These are phyloP conservation scores for Globisporangium radiosum DNA, from an alignment of 352 stramenopile species.

Conservation along the genomic window DNA sequence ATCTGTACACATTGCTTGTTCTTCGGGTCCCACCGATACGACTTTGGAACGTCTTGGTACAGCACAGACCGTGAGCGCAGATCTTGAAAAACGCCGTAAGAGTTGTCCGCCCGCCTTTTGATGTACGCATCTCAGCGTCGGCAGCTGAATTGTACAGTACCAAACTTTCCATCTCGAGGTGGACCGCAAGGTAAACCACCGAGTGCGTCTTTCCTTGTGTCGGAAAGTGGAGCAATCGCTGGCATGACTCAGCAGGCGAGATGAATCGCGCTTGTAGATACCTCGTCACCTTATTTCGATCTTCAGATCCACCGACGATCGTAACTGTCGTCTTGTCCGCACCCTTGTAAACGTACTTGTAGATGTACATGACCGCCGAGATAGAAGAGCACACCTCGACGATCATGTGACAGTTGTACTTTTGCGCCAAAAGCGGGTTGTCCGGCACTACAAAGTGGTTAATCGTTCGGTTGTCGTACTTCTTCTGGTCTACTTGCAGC, in stretches of 20 bases:
- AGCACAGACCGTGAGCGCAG: constrained; percentile 4
- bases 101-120: background rate
- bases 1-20: constrained; percentile 13
- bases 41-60: constrained; percentile 16
- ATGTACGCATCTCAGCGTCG: constrained; percentile 4
- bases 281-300: constrained; percentile 18
- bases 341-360: constrained; percentile 3
- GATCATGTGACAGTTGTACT: constrained; percentile 1
- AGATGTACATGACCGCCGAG: background rate
- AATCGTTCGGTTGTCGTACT: background rate
- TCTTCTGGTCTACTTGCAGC: background rate
- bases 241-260: constrained; percentile 21
- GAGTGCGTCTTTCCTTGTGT: constrained; percentile 18
- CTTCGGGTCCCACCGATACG: constrained; percentile 10
- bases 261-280: constrained; percentile 27
- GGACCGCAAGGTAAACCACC: constrained; percentile 10
- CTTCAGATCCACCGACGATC: background rate
- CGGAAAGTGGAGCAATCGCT: constrained; percentile 17
- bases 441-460: background rate
- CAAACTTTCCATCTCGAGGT: constrained; percentile 6
- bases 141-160: too few relatives aligned
- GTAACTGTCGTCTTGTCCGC: background rate
- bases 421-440: background rate
- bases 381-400: background rate
- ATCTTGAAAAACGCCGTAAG: constrained; percentile 17